These are phyloP conservation scores for Leishmania guyanensis DNA, from an alignment of 208 protist genomes.

Conservation along the genomic window DNA sequence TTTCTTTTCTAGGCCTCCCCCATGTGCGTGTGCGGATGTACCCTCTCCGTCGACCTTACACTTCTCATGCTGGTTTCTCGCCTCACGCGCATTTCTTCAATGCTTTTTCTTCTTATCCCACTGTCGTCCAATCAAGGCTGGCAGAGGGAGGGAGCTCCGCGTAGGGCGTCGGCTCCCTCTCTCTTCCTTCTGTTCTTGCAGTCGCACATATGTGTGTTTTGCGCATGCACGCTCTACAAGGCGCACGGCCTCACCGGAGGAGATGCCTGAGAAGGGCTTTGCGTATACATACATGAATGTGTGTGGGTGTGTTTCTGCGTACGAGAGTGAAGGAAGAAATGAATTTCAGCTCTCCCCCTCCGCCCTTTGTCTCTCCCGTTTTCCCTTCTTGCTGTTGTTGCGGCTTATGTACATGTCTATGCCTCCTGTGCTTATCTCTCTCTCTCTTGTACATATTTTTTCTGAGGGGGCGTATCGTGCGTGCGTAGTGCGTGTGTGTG, in stretches of 20 bases:
- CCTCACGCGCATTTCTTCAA: neutral
- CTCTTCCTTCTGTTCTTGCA: neutral
- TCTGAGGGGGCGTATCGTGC: neutral
- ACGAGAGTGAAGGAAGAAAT: neutral
- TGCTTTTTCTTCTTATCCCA: neutral
- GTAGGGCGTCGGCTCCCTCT: neutral
- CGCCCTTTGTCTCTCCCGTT: neutral
- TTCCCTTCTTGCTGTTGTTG: neutral
- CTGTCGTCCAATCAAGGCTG: neutral
- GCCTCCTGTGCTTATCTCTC: too few relatives aligned
- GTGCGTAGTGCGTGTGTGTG: neutral
- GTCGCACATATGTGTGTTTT: neutral
- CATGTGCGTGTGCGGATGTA: neutral
- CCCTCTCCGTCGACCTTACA: neutral
- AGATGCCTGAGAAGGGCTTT: neutral
- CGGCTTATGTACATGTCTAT: neutral
- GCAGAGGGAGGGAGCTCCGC: neutral
- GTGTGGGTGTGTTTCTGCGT: conserved; percentile 1
- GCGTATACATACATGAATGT: neutral
- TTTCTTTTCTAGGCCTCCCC: neutral
- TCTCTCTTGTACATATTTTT: neutral
- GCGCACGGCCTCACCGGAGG: neutral
- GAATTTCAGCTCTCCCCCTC: neutral
- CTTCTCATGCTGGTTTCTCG: neutral
- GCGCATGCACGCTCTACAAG: neutral